phyloP scores from a whole-genome alignment of 192 early-diverging fungal genomes.

The Podila horticola region DNA sequence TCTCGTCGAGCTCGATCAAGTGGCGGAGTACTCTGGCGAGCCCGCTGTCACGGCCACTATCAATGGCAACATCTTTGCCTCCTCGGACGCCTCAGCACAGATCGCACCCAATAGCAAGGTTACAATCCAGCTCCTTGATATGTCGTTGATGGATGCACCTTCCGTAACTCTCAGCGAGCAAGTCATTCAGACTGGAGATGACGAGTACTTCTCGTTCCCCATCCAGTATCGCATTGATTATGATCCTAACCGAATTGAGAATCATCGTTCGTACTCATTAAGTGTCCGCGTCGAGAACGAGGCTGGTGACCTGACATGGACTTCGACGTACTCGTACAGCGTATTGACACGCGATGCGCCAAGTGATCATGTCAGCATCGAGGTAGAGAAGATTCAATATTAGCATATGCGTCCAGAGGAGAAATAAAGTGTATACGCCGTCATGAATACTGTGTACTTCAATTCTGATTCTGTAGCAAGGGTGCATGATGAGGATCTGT shows the following conservation, averaged over 20 bases:
- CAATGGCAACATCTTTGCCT: constrained; percentile 3
- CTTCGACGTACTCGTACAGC: background rate
- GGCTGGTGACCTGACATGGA: constrained; percentile 1
- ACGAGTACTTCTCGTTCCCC: constrained; percentile 6
- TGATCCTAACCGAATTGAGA: constrained; percentile 10
- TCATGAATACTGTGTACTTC: too few relatives aligned
- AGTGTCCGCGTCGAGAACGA: constrained; percentile 21
- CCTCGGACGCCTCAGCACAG: background rate
- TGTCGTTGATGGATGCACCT: constrained; percentile 24
- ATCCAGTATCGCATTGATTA: constrained; percentile 15
- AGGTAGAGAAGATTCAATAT: background rate
- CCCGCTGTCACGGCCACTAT: background rate
- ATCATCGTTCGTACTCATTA: constrained; percentile 9
- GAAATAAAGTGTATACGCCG: too few relatives aligned
- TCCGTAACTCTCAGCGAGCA: constrained; percentile 14
- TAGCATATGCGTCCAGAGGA: too few relatives aligned
- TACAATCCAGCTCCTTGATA: constrained; percentile 16
- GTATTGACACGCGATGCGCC: constrained; percentile 14
- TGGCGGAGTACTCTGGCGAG: background rate
- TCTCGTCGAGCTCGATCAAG: constrained; percentile 1
- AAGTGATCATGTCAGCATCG: background rate
- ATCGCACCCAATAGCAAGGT: constrained; percentile 19
- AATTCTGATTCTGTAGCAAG: too few relatives aligned
- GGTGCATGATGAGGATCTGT: too few relatives aligned
- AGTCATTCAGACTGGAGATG: background rate